Evolutionary conservation across 2,329 filamentous ascomycete species (phyloP), one percentile per base, ranked within the genome.

Genomic region (Microsporum audouinii): DNA sequence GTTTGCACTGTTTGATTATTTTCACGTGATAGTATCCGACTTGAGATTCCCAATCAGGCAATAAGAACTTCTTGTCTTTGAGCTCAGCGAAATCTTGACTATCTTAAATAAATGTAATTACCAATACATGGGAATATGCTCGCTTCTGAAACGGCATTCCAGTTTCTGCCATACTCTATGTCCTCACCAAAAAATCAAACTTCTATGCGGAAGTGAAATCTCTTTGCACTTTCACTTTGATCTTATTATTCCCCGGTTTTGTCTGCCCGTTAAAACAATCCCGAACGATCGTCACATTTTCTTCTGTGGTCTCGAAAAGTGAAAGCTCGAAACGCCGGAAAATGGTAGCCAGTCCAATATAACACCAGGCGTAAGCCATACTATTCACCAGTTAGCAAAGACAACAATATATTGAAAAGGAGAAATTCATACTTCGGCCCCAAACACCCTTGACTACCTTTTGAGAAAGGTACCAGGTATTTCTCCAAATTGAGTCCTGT

Each of bases 401-500:
- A 45, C 12, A 29, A 8, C 17, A n/a, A 6, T 58, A 29, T 33
- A 7, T 23, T 23, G 17, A 1, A 23, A 23, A 31, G 23, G 45
- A 23, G 17, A n/a, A 38, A 34, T 3, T 31, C 57, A 14, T 64
- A 69, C 67, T 68, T 65, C 60, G 66, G 69, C 1, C 71, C 71
- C 5, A 70, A 57, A 56, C 71, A 73, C 5, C 63, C 64, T 17
- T 67, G 65, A 1, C 62, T 69, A 10, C 71, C 71, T 58, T 68
- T 71, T 12, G 64, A 67, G 53, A 71, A 71, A 0, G 68, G 65
- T 5, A 71, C 65, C 1, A 71, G 62, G 57, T 69, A 70, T 7
- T 60, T 61, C 55, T 69, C 66, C 5, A 69, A 65, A 7, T 57
- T 59, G 27, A 58, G 51, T 4, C 59, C 29, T 8, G 62, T 60